Conservation (phyloP, 2,329 filamentous ascomycete genomes). For the Tolypocladium endophyticum region DNA sequence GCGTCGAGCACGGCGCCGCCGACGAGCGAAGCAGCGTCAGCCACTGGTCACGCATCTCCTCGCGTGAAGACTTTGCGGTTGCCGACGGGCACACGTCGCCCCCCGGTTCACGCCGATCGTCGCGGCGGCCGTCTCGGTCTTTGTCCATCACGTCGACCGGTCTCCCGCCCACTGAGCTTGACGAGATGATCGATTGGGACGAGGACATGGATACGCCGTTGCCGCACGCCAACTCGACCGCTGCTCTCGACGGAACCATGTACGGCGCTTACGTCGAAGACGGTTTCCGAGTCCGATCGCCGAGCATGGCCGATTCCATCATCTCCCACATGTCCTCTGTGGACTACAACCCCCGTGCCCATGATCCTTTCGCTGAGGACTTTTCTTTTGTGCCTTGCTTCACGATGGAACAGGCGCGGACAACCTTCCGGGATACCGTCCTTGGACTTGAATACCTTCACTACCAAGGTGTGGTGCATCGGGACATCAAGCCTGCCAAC, state of each 20-base stretch:
- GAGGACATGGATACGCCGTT: constrained; percentile 45
- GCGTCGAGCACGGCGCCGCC: constrained; percentile 64
- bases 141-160: constrained; percentile 32
- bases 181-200: constrained; percentile 27
- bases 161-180: constrained; percentile 19
- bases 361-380: constrained; percentile 70
- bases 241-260: constrained; percentile 67
- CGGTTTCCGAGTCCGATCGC: constrained; percentile 54
- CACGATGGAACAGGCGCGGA: constrained; percentile 71
- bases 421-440: constrained; percentile 84
- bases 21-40: constrained; percentile 35
- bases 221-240: constrained; percentile 36
- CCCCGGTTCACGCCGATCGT: constrained; percentile 29
- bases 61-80: constrained; percentile 27
- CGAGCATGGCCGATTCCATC: constrained; percentile 71
- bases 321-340: constrained; percentile 60
- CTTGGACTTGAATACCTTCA: constrained; percentile 89
- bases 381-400: constrained; percentile 90
- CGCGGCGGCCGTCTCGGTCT: constrained; percentile 35
- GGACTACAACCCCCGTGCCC: constrained; percentile 44
- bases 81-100: constrained; percentile 25
- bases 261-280: constrained; percentile 60
- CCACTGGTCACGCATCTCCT: constrained; percentile 30
- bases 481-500: constrained; percentile 84
- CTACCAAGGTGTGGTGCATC: constrained; percentile 74